Evolutionary conservation across 495 filamentous ascomycete genomes (phyloP), one percentile per base, ranked within the genome.

Genomic region (Aspergillus nidulans): DNA sequence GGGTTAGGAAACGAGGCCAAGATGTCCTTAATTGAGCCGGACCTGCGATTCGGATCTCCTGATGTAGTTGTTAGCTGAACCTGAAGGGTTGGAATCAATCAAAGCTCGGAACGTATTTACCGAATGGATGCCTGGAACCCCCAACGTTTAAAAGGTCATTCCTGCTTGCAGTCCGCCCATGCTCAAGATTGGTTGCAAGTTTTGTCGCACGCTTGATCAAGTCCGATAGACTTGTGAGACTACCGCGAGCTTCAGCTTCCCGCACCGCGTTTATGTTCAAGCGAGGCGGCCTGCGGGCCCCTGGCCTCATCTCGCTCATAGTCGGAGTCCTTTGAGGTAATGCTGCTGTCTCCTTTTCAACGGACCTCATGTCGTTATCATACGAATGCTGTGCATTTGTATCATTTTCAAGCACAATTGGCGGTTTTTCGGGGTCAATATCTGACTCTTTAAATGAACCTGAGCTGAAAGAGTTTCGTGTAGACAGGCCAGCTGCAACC

Each of bases 1-100:
- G 94, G 91, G 10, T 91, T 87, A 12, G 94, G 94, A 55, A 98
- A 98, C 13, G 91, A 89, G 12, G 89, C 87, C 6, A 98, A 78
- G 65, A 97, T 96, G 63, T 95, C 91, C 15, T 90, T 92, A 40
- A 98, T 77, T 60, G 91, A 81, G 69, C 80, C 81, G 3, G 79
- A 82, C n/a, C 69, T 64, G 41, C 69, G 61, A n/a, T 47, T 58
- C 40, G 77, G 68, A 20, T 63, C 36, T 23, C 60, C 65, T 69
- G 15, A 32, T 32, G 15, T 19, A 26, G 39, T 50, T 26, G 12
- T 41, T 43, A 20, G n/a, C 19, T 25, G 36, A 10, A 32, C 28
- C 30, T 12, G 50, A 46, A 30, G 51, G 8, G 42, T 15, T 49
- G 7, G 24, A 48, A 24, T 23, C 23, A 40, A 13, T 1, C 18